Conservation (phyloP, 1,284 basidiomycete genomes). For the Gomphus sp. region DNA sequence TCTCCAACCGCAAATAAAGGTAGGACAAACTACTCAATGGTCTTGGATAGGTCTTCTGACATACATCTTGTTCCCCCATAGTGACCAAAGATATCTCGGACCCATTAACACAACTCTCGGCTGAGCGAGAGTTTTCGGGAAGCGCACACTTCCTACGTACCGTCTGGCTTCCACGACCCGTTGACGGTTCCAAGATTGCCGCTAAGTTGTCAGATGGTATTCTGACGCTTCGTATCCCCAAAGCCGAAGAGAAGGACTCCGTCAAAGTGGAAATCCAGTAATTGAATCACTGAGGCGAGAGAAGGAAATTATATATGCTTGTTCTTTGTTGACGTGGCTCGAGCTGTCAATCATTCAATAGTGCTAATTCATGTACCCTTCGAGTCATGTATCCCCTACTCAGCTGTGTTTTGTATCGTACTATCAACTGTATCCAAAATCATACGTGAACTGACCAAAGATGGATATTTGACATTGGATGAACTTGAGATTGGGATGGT, state of each 20-base stretch:
- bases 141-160: constrained; percentile 54
- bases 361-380: no score
- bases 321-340: no score
- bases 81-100: background rate
- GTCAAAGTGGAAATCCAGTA: constrained; percentile 25
- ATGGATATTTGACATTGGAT: no score
- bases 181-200: constrained; percentile 47
- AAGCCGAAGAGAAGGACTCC: constrained; percentile 43
- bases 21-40: background rate
- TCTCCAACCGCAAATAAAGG: background rate
- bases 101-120: constrained; percentile 37
- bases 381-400: no score
- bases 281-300: background rate
- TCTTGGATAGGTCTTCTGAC: background rate
- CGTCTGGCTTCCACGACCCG: constrained; percentile 56
- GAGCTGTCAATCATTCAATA: no score
- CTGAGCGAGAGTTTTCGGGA: constrained; percentile 49
- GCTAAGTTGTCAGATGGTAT: constrained; percentile 65
- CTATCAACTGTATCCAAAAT: no score
- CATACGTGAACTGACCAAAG: no score
- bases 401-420: no score
- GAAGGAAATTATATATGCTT: background rate
- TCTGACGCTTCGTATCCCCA: constrained; percentile 52
- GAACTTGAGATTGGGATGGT: no score
- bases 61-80: background rate